Evolutionary conservation across 176 grass and related monocot genomes (phyloP), one percentile per base, ranked within the genome.

Genomic region (Carex myosuroides): DNA sequence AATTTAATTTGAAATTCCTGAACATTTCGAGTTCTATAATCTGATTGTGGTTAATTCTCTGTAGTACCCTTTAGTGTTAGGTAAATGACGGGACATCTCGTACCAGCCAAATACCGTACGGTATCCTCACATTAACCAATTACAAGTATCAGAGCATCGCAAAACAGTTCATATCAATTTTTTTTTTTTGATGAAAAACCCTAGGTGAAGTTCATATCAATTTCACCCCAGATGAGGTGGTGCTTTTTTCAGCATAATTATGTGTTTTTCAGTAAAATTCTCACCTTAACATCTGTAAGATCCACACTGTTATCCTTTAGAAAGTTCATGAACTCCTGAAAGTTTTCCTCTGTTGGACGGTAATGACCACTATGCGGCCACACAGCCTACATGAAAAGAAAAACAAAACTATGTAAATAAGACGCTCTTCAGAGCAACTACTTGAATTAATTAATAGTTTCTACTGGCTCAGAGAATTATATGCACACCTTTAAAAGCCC

Each of bases 321-420:
- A 44, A 44, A 44, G 42, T 44, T 44, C 42, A 44, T 44, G 42
- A 44, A 44, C 7, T 44, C 42, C 42, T 44, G 42, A 61, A 98
- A 98, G 80, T 98, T 98, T 13, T 90, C 89, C 81, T 98, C 89
- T 1, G 95, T 98, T n/a, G 95, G 95, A 13, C 91, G 86, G 55
- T 98, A 98, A 66, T 94, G 95, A 39, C 95, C 95, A 35, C 95
- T 93, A 52, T 98, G 95, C 21, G 89, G 92, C 92, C 94, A 97
- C 41, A 97, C 94, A 60, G 90, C 92, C 94, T 97, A 88, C 18
- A 73, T 76, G 86, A 1, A 13, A 68, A 50, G 18, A 2, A 83
- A 52, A 83, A 68, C 18, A 29, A 35, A 69, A 83, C 11, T 29
- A 64, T 26, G 41, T 83, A 83, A 83, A 83, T 24, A 66, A 52